A percentile compares a stretch with the other conserved stretches of the same genome.
phyloP scores from a whole-genome alignment of 1,284 basidiomycete species.

The Boletellus dicymbophilus region DNA sequence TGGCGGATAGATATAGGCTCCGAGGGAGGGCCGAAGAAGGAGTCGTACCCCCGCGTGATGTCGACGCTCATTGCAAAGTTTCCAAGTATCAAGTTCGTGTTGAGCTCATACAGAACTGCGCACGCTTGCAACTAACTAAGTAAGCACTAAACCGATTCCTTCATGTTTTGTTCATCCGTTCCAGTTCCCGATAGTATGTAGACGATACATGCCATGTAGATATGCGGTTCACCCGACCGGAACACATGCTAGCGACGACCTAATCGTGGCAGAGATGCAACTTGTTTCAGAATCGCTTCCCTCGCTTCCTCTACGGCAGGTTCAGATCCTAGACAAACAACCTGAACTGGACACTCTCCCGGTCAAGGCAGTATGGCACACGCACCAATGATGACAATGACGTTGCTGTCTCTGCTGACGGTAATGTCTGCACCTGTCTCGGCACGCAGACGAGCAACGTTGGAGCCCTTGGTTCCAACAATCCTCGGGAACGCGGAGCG shows the following conservation, averaged over 20 bases:
- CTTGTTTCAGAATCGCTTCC: conserved; percentile 78
- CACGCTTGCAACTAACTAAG: too few species aligned
- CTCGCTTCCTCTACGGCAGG: conserved; percentile 74
- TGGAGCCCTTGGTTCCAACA: conserved; percentile 87
- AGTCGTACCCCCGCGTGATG: conserved; percentile 30
- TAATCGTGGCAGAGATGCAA: conserved; percentile 45
- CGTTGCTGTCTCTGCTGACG: conserved; percentile 82
- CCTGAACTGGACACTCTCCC: conserved; percentile 8
- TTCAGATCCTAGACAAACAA: conserved; percentile 59
- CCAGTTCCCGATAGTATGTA: conserved; percentile 32
- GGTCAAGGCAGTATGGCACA: conserved; percentile 10
- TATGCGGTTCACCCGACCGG: conserved; percentile 12
- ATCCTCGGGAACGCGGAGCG: conserved; percentile 82
- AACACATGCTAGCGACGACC: conserved; percentile 40
- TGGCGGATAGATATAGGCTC: conserved; percentile 45
- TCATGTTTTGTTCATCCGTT: conserved; percentile 16
- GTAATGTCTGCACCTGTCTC: conserved; percentile 91
- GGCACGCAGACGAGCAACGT: conserved; percentile 79
- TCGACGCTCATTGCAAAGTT: conserved; percentile 20
- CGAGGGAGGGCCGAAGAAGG: conserved; percentile 55
- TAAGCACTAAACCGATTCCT: too few species aligned
- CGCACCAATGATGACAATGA: conserved; percentile 83
- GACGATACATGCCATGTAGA: conserved; percentile 30
- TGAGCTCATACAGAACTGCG: not conserved
- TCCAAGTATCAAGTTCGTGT: not conserved